Evolutionary conservation across 73 alveolate genomes (phyloP).

Genomic region (Paramecium biaurelia): DNA sequence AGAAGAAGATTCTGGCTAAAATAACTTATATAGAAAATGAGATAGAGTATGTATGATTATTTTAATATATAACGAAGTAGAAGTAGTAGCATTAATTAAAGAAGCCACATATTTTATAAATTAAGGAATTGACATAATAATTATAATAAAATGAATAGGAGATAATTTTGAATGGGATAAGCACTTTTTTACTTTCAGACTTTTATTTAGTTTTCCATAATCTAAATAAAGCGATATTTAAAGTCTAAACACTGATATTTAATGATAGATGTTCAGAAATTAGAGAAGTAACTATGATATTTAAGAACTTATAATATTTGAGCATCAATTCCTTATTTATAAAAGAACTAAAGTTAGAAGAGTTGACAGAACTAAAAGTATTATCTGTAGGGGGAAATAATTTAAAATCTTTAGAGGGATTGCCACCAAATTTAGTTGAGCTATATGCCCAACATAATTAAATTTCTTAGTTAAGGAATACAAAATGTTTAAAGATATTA

Average conservation of each 20-base stretch:
- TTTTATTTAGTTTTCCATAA: slow-evolving; percentile 2
- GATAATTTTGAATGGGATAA: background rate
- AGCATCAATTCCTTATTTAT: background rate
- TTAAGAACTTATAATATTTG: background rate
- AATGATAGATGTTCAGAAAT: background rate
- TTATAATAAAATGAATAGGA: background rate
- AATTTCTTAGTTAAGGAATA: background rate
- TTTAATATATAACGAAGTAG: background rate
- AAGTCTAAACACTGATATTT: background rate
- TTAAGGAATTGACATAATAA: background rate
- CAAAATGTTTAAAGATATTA: background rate
- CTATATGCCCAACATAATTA: background rate
- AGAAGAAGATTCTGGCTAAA: slow-evolving; percentile 28
- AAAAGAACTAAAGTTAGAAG: background rate
- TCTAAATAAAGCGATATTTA: background rate
- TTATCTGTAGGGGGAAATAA: background rate
- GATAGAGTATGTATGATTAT: background rate
- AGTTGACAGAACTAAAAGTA: background rate
- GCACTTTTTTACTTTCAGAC: background rate
- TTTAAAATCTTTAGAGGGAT: slow-evolving; percentile 2
- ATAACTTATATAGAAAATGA: slow-evolving; percentile 14
- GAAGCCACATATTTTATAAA: background rate
- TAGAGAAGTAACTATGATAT: background rate
- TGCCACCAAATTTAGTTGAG: background rate
- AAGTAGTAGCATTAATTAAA: background rate